Conservation (phyloP, 176 grass and related monocot species). For the Stipa capillata region DNA sequence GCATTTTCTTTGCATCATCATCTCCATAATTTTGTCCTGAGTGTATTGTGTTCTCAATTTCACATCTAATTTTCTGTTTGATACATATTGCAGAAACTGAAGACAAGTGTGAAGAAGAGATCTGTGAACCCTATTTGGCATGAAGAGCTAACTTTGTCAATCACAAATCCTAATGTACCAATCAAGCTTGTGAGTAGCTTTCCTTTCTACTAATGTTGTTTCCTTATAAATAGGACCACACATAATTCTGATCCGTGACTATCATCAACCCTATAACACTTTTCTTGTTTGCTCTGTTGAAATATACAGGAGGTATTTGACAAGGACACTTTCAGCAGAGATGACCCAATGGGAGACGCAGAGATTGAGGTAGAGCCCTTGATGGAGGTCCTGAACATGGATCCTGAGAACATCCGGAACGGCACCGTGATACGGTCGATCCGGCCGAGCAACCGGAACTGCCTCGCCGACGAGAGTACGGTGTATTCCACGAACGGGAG, state of each 20-base stretch:
- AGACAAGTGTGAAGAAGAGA: conserved; percentile 70
- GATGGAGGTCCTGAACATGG: conserved; percentile 25
- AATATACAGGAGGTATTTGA: too few relatives aligned
- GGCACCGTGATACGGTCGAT: conserved; percentile 12
- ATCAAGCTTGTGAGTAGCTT: conserved; percentile 53
- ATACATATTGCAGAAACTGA: conserved; percentile 41
- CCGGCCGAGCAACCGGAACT: conserved; percentile 35
- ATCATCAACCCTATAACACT: too few relatives aligned
- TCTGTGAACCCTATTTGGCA: conserved; percentile 64
- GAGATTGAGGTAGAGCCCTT: conserved; percentile 39
- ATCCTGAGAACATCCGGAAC: not conserved
- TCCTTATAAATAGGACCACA: too few relatives aligned
- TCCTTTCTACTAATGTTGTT: too few relatives aligned
- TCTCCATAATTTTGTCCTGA: not conserved
- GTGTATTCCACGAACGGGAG: conserved; percentile 50
- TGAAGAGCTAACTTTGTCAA: conserved; percentile 45
- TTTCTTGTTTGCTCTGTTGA: too few relatives aligned
- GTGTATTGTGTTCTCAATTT: not conserved
- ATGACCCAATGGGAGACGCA: conserved; percentile 59
- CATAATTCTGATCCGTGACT: too few relatives aligned
- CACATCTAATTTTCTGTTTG: not conserved
- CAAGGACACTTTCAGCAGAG: conserved; percentile 61
- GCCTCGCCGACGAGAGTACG: conserved; percentile 55
- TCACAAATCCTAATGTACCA: conserved; percentile 23
- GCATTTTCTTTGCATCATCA: too few relatives aligned